Evolutionary conservation across 2,329 filamentous ascomycete genomes (phyloP).

Genomic region (Xylariales sp.): DNA sequence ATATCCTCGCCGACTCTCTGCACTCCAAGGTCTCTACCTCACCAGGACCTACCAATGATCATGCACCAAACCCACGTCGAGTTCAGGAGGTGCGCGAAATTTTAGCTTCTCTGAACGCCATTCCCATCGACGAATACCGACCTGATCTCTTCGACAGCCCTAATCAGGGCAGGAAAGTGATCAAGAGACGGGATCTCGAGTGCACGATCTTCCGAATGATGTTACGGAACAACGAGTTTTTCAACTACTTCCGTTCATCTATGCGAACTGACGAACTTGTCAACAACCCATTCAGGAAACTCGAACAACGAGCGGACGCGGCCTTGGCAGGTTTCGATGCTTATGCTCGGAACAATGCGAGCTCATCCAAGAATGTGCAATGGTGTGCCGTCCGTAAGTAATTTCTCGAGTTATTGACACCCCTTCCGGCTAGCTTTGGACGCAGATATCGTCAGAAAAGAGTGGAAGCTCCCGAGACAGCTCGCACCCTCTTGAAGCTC

Average conservation of each 20-base stretch:
- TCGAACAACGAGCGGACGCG: slow-evolving; percentile 41
- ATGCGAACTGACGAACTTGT: slow-evolving; percentile 39
- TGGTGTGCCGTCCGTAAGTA: too few relatives aligned
- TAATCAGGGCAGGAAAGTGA: slow-evolving; percentile 26
- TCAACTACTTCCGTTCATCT: slow-evolving; percentile 45
- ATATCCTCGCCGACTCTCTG: slow-evolving; percentile 47
- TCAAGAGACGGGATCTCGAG: slow-evolving; percentile 43
- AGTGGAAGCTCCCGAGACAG: too few relatives aligned
- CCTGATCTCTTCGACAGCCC: slow-evolving; percentile 39
- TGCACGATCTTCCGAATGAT: slow-evolving; percentile 49
- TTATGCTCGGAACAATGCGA: slow-evolving; percentile 16
- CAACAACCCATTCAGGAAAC: slow-evolving; percentile 42
- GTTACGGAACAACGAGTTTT: slow-evolving; percentile 49
- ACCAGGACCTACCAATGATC: slow-evolving; percentile 23
- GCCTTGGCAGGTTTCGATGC: slow-evolving; percentile 41
- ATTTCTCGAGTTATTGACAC: too few relatives aligned
- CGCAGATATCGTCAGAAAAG: too few relatives aligned
- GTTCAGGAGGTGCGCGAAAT: slow-evolving; percentile 48
- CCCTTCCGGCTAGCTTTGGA: too few relatives aligned
- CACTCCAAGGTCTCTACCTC: slow-evolving; percentile 39
- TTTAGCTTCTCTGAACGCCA: slow-evolving; percentile 39
- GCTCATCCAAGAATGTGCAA: slow-evolving; percentile 32
- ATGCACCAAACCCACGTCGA: slow-evolving; percentile 29
- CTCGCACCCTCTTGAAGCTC: too few relatives aligned
- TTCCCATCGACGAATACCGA: slow-evolving; percentile 37